Evolutionary conservation across 371 early-diverging fungal genomes (phyloP).

Genomic region (Mucor irregularis): DNA sequence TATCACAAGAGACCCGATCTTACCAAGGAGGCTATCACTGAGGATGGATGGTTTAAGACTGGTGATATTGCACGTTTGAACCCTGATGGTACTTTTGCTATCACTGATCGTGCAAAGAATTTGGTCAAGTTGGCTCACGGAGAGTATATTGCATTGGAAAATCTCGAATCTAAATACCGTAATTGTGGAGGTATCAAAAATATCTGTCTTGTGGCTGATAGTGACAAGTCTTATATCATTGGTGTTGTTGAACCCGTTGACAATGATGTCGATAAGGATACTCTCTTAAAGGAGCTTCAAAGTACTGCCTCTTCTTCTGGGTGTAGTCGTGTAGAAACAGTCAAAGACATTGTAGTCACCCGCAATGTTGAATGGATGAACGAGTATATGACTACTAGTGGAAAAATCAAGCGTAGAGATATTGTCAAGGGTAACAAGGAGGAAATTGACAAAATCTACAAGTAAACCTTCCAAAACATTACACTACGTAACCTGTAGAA

Average conservation of each 20-base stretch:
- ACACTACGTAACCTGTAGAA: no score
- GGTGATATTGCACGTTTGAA: conserved; percentile 92
- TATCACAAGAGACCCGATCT: conserved; percentile 82
- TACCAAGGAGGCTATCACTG: conserved; percentile 76
- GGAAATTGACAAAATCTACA: conserved; percentile 51
- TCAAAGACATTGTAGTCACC: conserved; percentile 50
- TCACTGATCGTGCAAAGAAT: conserved; percentile 89
- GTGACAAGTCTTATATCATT: conserved; percentile 58
- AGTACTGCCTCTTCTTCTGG: conserved; percentile 41
- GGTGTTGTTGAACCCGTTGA: conserved; percentile 70
- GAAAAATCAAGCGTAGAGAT: conserved; percentile 60
- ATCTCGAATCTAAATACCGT: conserved; percentile 87
- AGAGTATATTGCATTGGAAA: conserved; percentile 96
- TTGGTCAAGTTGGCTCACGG: conserved; percentile 89
- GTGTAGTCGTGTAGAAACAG: conserved; percentile 51
- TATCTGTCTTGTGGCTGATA: conserved; percentile 82
- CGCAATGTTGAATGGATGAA: conserved; percentile 49
- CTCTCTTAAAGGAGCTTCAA: conserved; percentile 48
- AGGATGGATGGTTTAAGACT: conserved; percentile 94
- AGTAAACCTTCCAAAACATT: no score
- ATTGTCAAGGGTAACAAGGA: conserved; percentile 50
- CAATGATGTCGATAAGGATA: conserved; percentile 39
- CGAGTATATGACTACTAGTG: conserved; percentile 58
- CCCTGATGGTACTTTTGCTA: conserved; percentile 62
- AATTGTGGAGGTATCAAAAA: conserved; percentile 69